A percentile compares a stretch with the other conserved stretches of the same genome.
These are phyloP conservation scores for Sophora flavescens DNA, from an alignment of 306 rosid genomes.

Conservation along the genomic window DNA sequence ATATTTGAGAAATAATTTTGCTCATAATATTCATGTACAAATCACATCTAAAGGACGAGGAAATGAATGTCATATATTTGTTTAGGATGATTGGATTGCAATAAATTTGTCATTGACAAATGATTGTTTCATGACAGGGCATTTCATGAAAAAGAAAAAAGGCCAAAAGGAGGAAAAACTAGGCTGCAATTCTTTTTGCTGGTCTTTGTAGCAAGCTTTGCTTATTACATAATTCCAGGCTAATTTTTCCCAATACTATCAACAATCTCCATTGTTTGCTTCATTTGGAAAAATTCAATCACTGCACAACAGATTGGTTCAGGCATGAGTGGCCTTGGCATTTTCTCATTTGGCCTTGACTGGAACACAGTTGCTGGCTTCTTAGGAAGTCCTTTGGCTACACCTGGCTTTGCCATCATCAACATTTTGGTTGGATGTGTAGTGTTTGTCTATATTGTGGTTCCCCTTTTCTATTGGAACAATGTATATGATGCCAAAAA, in stretches of 20 bases:
- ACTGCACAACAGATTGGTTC: slow-evolving; percentile 93
- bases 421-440: slow-evolving; percentile 67
- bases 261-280: slow-evolving; percentile 67
- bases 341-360: slow-evolving; percentile 78
- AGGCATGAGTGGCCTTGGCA: slow-evolving; percentile 74
- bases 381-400: slow-evolving; percentile 75
- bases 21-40: not conserved
- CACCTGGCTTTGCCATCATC: slow-evolving; percentile 73
- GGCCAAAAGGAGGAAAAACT: slow-evolving; percentile 71
- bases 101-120: not conserved
- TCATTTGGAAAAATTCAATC: slow-evolving; percentile 77
- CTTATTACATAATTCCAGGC: slow-evolving; percentile 76
- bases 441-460: slow-evolving; percentile 49
- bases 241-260: slow-evolving; percentile 77
- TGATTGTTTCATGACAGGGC: slow-evolving; percentile 61
- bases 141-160: slow-evolving; percentile 78
- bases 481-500: slow-evolving; percentile 71
- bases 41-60: not conserved
- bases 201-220: slow-evolving; percentile 70
- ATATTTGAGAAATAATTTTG: not conserved
- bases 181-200: slow-evolving; percentile 83
- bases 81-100: not conserved
- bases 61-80: not conserved
- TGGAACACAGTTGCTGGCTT: slow-evolving; percentile 84
- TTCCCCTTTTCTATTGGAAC: slow-evolving; percentile 77